phyloP scores from a whole-genome alignment of 257 asterid genomes.

The Henckelia pumila region DNA sequence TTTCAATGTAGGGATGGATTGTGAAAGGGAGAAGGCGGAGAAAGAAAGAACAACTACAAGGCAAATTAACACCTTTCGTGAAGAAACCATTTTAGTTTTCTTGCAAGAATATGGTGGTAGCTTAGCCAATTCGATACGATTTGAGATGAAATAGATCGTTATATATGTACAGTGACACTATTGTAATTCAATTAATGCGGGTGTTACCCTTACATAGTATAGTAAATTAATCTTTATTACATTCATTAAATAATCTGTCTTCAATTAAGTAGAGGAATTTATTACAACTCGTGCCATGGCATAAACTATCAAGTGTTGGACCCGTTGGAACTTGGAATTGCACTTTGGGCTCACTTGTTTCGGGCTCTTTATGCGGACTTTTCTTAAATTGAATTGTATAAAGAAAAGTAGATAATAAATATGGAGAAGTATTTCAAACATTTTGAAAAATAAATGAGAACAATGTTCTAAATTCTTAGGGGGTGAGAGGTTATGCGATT shows the following conservation, averaged over 20 bases:
- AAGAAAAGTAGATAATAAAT: too few relatives aligned
- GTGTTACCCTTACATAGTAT: not conserved
- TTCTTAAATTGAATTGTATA: too few relatives aligned
- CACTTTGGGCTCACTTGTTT: too few relatives aligned
- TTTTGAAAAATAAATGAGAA: too few relatives aligned
- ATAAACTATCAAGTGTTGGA: too few relatives aligned
- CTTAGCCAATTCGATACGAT: not conserved
- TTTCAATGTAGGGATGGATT: not conserved
- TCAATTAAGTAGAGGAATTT: too few relatives aligned
- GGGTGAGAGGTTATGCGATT: too few relatives aligned
- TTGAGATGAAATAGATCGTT: not conserved
- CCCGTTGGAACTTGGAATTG: too few relatives aligned
- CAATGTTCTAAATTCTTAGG: too few relatives aligned
- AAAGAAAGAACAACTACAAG: slow-evolving; percentile 1
- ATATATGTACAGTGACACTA: not conserved
- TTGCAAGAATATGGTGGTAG: not conserved
- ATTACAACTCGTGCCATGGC: too few relatives aligned
- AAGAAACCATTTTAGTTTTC: slow-evolving; percentile 14
- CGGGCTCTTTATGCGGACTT: too few relatives aligned
- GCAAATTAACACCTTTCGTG: slow-evolving; percentile 2
- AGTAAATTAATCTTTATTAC: not conserved
- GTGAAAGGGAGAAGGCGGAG: slow-evolving; percentile 18
- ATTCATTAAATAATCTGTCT: not conserved
- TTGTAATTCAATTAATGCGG: not conserved
- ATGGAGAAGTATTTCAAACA: too few relatives aligned